Evolutionary conservation across 805 yeast genomes (phyloP).

Genomic region (Kazachstania psychrophila): DNA sequence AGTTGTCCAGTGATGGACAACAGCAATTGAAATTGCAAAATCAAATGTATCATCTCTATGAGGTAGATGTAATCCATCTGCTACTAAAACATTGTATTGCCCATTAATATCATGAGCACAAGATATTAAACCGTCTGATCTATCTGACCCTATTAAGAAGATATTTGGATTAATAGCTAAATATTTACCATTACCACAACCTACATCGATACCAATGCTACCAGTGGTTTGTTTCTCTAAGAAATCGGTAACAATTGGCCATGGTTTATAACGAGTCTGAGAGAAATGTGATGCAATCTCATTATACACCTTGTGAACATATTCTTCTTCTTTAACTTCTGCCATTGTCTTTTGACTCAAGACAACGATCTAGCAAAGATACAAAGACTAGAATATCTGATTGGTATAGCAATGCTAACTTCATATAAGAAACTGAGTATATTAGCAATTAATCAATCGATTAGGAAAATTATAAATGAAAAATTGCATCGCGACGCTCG

Average conservation of each 20-base stretch:
- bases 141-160: conserved; percentile 63
- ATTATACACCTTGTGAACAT: conserved; percentile 88
- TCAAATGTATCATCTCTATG: conserved; percentile 43
- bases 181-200: conserved; percentile 97
- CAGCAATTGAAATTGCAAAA: conserved; percentile 92
- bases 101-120: conserved; percentile 45
- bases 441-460: too few species aligned
- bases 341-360: conserved; percentile 35
- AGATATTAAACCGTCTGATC: conserved; percentile 56
- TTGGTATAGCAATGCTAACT: too few species aligned
- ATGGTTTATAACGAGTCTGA: conserved; percentile 85
- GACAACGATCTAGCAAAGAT: too few species aligned
- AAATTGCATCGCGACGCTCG: too few species aligned
- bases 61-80: conserved; percentile 71
- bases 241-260: conserved; percentile 88
- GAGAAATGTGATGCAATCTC: conserved; percentile 91
- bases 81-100: conserved; percentile 50
- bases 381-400: too few species aligned
- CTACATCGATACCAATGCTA: conserved; percentile 80
- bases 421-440: too few species aligned
- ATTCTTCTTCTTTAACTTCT: conserved; percentile 54
- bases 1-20: conserved; percentile 91
- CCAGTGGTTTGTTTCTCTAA: conserved; percentile 42
- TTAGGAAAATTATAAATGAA: too few species aligned
- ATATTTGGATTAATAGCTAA: conserved; percentile 59